These are phyloP conservation scores for Chlorencoelia australis DNA, from an alignment of 2,329 filamentous ascomycete species.

Conservation along the genomic window DNA sequence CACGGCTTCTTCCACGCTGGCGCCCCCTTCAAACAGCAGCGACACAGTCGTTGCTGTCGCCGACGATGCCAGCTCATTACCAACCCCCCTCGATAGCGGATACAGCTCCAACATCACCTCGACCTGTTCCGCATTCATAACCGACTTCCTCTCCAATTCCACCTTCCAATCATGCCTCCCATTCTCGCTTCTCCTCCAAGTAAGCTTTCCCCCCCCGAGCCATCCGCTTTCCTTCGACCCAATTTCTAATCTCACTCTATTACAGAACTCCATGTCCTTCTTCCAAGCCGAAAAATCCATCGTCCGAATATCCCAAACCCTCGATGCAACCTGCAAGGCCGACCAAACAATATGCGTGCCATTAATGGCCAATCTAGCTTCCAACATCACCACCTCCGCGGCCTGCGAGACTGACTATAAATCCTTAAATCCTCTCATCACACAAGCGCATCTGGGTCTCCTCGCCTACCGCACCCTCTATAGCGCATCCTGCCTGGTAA, in stretches of 20 bases:
- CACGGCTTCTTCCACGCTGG: slow-evolving; percentile 5
- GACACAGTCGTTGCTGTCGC: slow-evolving; percentile 13
- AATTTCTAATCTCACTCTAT: not conserved
- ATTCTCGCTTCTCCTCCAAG: slow-evolving; percentile 73
- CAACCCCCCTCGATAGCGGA: slow-evolving; percentile 57
- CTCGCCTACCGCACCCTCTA: slow-evolving; percentile 70
- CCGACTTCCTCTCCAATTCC: slow-evolving; percentile 19
- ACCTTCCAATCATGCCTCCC: slow-evolving; percentile 55
- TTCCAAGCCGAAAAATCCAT: slow-evolving; percentile 68
- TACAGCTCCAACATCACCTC: slow-evolving; percentile 51
- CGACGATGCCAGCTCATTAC: slow-evolving; percentile 35
- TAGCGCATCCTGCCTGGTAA: slow-evolving; percentile 67
- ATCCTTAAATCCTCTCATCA: slow-evolving; percentile 56
- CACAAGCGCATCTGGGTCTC: slow-evolving; percentile 67
- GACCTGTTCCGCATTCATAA: slow-evolving; percentile 23
- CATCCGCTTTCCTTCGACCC: not conserved
- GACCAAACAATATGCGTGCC: slow-evolving; percentile 54
- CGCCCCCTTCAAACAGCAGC: slow-evolving; percentile 11
- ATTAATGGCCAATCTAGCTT: slow-evolving; percentile 55
- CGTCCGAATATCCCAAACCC: slow-evolving; percentile 61
- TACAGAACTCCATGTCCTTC: slow-evolving; percentile 73
- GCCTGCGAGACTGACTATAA: slow-evolving; percentile 67
- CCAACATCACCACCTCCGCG: slow-evolving; percentile 47
- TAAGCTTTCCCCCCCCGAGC: slow-evolving; percentile 31
- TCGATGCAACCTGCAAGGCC: slow-evolving; percentile 69